Evolutionary conservation across 169 alveolate genomes (phyloP).

Genomic region (Eimeria praecox): DNA sequence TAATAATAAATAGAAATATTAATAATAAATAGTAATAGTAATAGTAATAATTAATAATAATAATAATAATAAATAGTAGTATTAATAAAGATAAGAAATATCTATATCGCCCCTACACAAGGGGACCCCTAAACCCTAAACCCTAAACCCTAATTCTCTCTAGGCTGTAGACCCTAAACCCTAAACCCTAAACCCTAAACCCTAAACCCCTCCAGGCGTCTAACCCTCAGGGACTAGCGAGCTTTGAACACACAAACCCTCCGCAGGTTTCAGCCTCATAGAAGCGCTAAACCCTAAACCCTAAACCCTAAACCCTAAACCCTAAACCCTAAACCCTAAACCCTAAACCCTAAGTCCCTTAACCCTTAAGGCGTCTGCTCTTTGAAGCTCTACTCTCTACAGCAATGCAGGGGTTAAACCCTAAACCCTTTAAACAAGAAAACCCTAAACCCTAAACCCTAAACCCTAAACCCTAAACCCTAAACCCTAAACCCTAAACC

Average conservation of each 20-base stretch:
- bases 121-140: too few species aligned
- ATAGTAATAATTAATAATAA: too few species aligned
- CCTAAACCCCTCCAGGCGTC: neutral
- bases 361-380: neutral
- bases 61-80: too few species aligned
- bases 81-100: too few species aligned
- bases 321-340: too few species aligned
- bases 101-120: too few species aligned
- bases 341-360: neutral
- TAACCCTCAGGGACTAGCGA: neutral
- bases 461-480: neutral
- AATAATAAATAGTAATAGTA: too few species aligned
- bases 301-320: neutral
- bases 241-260: too few species aligned
- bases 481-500: neutral
- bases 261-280: too few species aligned
- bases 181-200: conserved; percentile 11
- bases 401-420: neutral
- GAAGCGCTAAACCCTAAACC: neutral
- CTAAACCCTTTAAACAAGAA: neutral
- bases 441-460: neutral
- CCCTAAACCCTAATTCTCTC: too few species aligned
- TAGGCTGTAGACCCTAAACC: neutral
- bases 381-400: neutral
- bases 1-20: too few species aligned